Evolutionary conservation across 257 asterid species (phyloP), one percentile per base, ranked within the genome.

Genomic region (Solanum rostratum): DNA sequence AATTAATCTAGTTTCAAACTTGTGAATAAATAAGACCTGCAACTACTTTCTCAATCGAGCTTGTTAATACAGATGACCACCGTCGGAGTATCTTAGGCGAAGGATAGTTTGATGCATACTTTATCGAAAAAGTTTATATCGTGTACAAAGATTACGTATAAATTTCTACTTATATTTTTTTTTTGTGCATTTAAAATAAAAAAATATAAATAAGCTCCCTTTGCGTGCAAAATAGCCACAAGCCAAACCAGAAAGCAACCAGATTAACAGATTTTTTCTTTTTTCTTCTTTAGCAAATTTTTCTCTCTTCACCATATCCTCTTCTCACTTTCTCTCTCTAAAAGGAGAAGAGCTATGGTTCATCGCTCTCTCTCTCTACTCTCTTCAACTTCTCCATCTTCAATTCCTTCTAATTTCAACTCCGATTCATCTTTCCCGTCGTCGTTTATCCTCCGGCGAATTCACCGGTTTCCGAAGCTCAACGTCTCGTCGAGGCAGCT

Each of bases 361-460:
- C 94, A 86, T 39, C 86, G 85, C 82, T 91, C 92, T 50, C 85
- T 87, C 76, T 89, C 95, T 62, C 50, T 91, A 73, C 80, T 92
- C 27, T 89, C 90, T 45, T 90, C 96, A 22, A 90, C 88, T 12
- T 86, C 87, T 43, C 24, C 87, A 82, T 91, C 89, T 62, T 82
- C 91, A 24, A 86, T 91, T 68, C 87, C 90, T 10, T 87, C 95
- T 6, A 79, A 89, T 88, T 86, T 90, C 84, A 46, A 82, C 85
- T 54, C 88, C 87, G 90, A 89, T 74, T 73, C 90, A 68, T 86
- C 85, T 69, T 86, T 88, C 15, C 46, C 79, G 6, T 70, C 6
- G 54, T 5, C 73, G 7, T 84, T 84, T 43, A 29, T 83, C 18
- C 30, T 74, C 0, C 84, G 80, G 69, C 85, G 82, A 53, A 82